These are phyloP conservation scores for Trichosanthes cucumerina DNA, from an alignment of 306 rosid genomes.

Conservation along the genomic window DNA sequence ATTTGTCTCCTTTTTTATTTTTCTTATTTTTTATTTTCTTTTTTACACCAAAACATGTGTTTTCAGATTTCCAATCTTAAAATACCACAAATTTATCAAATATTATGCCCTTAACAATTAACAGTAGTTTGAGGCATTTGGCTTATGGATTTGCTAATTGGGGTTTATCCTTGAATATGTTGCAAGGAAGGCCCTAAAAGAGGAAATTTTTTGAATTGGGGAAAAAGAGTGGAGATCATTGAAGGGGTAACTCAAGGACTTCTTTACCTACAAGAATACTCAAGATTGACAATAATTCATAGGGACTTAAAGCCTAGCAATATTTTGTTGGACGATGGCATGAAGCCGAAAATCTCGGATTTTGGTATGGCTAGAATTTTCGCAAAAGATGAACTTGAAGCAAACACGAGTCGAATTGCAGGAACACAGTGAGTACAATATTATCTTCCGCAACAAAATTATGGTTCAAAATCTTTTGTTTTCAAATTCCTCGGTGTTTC, in stretches of 20 bases:
- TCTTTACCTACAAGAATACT: constrained; percentile 65
- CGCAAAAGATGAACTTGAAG: constrained; percentile 43
- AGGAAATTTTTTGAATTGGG: constrained; percentile 34
- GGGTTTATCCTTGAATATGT: constrained; percentile 3
- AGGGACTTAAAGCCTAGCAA: constrained; percentile 62
- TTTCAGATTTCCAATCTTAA: too few relatives aligned
- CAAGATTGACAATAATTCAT: constrained; percentile 58
- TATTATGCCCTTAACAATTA: too few relatives aligned
- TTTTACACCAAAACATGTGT: too few relatives aligned
- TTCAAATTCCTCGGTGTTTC: not conserved
- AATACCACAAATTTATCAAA: too few relatives aligned
- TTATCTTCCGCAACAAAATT: not conserved
- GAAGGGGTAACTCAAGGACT: constrained; percentile 66
- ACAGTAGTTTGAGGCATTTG: too few relatives aligned
- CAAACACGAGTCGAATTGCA: constrained; percentile 44
- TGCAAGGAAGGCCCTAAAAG: constrained; percentile 27
- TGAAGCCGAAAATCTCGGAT: constrained; percentile 57
- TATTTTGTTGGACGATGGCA: constrained; percentile 33
- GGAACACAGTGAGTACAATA: constrained; percentile 46
- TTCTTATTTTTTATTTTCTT: too few relatives aligned
- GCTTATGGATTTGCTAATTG: too few relatives aligned
- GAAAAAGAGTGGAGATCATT: constrained; percentile 37
- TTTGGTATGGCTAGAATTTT: constrained; percentile 65
- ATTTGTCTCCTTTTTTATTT: too few relatives aligned
- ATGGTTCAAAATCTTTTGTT: not conserved